Evolutionary conservation across 176 grass and related monocot species (phyloP).

Genomic region (Hsuehochloa calcarea): DNA sequence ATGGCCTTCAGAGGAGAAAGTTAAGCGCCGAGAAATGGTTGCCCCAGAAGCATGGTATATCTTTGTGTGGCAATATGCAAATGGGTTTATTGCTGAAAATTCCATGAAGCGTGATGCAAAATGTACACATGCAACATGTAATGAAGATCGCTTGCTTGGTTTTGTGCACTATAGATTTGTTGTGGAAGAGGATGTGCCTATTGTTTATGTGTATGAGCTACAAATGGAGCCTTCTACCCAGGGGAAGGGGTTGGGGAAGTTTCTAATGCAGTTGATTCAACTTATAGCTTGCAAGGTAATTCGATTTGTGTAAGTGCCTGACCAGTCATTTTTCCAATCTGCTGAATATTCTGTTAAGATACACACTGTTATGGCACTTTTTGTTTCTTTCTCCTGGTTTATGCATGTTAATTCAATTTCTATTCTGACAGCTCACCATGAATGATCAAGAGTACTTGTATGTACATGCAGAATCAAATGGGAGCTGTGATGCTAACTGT

Average conservation of each 20-base stretch:
- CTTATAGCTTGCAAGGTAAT: slow-evolving; percentile 79
- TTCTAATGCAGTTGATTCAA: slow-evolving; percentile 83
- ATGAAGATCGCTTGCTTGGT: slow-evolving; percentile 51
- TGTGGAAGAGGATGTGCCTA: slow-evolving; percentile 77
- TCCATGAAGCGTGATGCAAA: slow-evolving; percentile 13
- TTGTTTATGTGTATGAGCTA: slow-evolving; percentile 93
- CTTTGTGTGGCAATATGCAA: slow-evolving; percentile 32
- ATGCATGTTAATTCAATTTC: slow-evolving; percentile 5
- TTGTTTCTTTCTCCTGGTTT: background rate
- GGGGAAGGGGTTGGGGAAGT: slow-evolving; percentile 75
- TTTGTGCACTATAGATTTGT: slow-evolving; percentile 86
- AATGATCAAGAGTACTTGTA: slow-evolving; percentile 11
- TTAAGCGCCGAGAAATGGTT: slow-evolving; percentile 75
- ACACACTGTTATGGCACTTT: background rate
- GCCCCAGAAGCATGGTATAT: slow-evolving; percentile 68
- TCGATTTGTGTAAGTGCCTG: background rate
- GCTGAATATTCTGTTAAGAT: slow-evolving; percentile 3
- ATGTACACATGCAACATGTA: background rate
- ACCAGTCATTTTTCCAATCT: background rate
- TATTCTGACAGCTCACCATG: background rate
- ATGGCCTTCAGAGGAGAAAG: slow-evolving; percentile 86
- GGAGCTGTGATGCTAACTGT: slow-evolving; percentile 86
- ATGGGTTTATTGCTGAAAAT: slow-evolving; percentile 18
- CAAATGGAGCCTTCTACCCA: slow-evolving; percentile 65
- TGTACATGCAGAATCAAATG: slow-evolving; percentile 61